Evolutionary conservation across 1,284 basidiomycete genomes (phyloP), one percentile per base, ranked within the genome.

Genomic region (Trichosporon ovoides): DNA sequence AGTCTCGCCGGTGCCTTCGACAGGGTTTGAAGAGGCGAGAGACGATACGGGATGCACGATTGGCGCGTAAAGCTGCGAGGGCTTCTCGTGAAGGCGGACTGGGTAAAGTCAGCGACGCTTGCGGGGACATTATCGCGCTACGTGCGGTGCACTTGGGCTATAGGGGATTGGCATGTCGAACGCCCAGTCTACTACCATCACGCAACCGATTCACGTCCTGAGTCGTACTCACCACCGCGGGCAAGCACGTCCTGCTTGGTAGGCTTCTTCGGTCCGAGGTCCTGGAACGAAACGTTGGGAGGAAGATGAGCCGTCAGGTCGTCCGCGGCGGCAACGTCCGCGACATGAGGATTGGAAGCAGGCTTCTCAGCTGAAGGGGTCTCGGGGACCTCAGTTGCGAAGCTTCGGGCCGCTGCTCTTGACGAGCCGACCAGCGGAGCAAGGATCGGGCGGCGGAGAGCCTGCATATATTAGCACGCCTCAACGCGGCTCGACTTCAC

Each of bases 41-140:
- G 71, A 72, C 5, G 75, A 76, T 10, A 77, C 57, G 7, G 76
- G 76, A 28, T 73, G 60, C 38, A 68, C 57, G 60, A 76, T 70
- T 3, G 72, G 67, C 33, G 62, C 56, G 35, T 55, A 24, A 9
- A 53, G 56, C 43, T 58, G 54, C 18, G 34, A 19, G 24, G 57
- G 56, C 18, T 31, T 31, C 31, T 4, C 16, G 55, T 65, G 63
- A 2, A 65, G 57, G 22, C 34, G 40, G 31, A 57, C 61, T 64
- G 51, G 10, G 7, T 31, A 31, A 31, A 31, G 28, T 31, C 28
- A 31, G 28, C 9, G 4, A 31, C 28, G 28, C 28, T 31, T n/a
- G n/a, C n/a, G n/a, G n/a, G n/a, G n/a, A n/a, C n/a, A n/a, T n/a
- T n/a, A n/a, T n/a, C n/a, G n/a, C n/a, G n/a, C n/a, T n/a, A n/a